These are phyloP conservation scores for Delphinella strobiligena DNA, from an alignment of 2,329 filamentous ascomycete species.

Conservation along the genomic window DNA sequence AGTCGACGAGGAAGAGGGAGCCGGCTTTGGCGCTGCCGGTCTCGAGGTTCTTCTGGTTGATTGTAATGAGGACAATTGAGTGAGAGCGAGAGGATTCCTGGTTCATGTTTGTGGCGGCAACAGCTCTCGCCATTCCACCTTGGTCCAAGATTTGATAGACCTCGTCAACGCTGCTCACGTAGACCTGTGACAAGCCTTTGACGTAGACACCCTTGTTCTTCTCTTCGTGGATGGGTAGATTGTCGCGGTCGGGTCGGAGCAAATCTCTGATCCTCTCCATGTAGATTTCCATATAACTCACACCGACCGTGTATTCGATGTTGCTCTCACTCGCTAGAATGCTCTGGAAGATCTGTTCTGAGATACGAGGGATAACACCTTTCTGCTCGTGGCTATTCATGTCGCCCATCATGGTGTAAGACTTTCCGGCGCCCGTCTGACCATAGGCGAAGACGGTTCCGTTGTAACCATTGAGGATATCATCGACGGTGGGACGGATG, in stretches of 20 bases:
- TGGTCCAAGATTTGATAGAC: conserved; percentile 95
- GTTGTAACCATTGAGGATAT: conserved; percentile 98
- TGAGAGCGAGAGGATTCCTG: conserved; percentile 95
- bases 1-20: conserved; percentile 91
- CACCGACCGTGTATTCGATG: conserved; percentile 96
- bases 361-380: conserved; percentile 92
- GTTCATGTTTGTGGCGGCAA: conserved; percentile 98
- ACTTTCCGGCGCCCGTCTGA: conserved; percentile 96
- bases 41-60: conserved; percentile 95
- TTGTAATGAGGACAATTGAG: conserved; percentile 93
- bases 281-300: conserved; percentile 99
- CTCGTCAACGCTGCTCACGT: conserved; percentile 88
- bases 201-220: conserved; percentile 94
- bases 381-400: conserved; percentile 82
- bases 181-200: conserved; percentile 87
- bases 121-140: conserved; percentile 79
- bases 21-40: conserved; percentile 93
- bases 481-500: conserved; percentile 88
- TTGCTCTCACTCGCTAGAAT: conserved; percentile 84
- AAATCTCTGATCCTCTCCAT: conserved; percentile 98
- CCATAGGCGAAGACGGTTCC: conserved; percentile 98
- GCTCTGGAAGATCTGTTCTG: conserved; percentile 94
- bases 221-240: conserved; percentile 94
- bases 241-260: conserved; percentile 85
- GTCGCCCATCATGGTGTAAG: conserved; percentile 98